Conservation (phyloP, 148 eudicot genomes). For the Chenopodium album region DNA sequence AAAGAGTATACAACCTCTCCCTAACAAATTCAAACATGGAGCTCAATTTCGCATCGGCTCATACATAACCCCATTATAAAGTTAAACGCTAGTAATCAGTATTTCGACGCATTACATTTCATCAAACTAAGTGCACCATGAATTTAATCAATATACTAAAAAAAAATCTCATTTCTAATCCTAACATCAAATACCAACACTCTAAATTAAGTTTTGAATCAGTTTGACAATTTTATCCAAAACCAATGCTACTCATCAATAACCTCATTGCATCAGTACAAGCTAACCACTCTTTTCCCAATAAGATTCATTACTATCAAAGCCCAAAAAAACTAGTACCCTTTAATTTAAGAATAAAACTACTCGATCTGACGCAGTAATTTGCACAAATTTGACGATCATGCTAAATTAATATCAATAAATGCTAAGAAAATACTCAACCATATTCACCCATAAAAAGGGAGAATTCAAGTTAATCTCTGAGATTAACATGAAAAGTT, state of each 20-base stretch:
- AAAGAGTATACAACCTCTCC: slow-evolving; percentile 7
- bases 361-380: neutral
- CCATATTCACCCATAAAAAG: no score
- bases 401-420: no score
- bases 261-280: no score
- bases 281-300: neutral
- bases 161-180: no score
- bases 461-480: no score
- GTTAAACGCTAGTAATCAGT: slow-evolving; percentile 33
- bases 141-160: no score
- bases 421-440: no score
- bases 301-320: no score
- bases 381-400: no score
- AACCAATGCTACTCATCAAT: no score
- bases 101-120: slow-evolving; percentile 19
- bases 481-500: no score
- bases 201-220: no score
- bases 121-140: neutral
- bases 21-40: neutral
- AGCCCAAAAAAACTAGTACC: neutral
- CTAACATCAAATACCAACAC: neutral
- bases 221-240: neutral
- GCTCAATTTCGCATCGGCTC: slow-evolving; percentile 31
- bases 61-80: slow-evolving; percentile 23
- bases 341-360: neutral